A percentile compares a stretch with the other conserved stretches of the same genome.
These are phyloP conservation scores for Zasmidium cellare DNA, from an alignment of 2,329 filamentous ascomycete genomes.

Conservation along the genomic window DNA sequence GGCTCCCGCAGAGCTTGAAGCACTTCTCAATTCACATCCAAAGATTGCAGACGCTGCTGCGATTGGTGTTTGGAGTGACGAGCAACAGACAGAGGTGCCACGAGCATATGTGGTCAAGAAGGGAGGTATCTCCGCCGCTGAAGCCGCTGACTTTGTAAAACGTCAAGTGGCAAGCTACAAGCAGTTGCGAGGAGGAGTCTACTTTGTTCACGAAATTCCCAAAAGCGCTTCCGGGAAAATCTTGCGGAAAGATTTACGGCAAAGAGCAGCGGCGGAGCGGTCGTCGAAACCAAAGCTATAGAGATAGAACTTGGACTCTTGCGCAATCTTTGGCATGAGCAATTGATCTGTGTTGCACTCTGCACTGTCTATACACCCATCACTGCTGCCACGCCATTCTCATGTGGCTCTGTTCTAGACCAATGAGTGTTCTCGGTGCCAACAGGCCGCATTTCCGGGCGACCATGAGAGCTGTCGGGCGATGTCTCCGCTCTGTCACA, in stretches of 20 bases:
- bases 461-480: not conserved
- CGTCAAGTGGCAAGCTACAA: conserved; percentile 62
- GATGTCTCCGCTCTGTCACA: not conserved
- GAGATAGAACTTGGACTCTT: no score
- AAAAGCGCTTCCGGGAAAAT: conserved; percentile 66
- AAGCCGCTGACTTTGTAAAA: conserved; percentile 60
- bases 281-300: not conserved
- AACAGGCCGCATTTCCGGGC: not conserved
- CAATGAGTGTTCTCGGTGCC: not conserved
- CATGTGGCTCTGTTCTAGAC: not conserved
- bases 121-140: conserved; percentile 34
- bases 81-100: conserved; percentile 55
- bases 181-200: conserved; percentile 61
- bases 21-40: conserved; percentile 52
- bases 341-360: no score
- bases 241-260: conserved; percentile 39
- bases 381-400: not conserved
- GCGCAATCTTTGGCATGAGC: no score
- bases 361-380: no score
- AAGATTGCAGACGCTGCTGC: conserved; percentile 75
- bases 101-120: conserved; percentile 59
- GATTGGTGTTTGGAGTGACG: conserved; percentile 64
- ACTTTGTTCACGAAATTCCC: conserved; percentile 57
- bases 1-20: conserved; percentile 31
- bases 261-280: not conserved